Percentiles rank a stretch among this genome's conserved stretches.
Conservation (phyloP, 768 basidiomycete genomes). For the Dentipellis fragilis region DNA sequence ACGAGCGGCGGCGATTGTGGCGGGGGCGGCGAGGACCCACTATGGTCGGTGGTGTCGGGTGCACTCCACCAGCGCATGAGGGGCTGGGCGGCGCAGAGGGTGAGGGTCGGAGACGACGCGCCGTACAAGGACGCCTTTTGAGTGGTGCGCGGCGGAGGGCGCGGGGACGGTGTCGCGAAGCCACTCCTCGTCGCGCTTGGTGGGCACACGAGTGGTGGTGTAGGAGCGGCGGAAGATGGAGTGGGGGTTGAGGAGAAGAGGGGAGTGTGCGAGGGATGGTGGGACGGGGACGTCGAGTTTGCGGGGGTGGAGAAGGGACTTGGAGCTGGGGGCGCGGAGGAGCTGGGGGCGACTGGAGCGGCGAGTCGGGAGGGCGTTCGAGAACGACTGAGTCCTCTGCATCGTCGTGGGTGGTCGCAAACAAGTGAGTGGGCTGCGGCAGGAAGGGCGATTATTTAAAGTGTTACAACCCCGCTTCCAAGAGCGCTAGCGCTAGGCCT, state of each 20-base stretch:
- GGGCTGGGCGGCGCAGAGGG: neutral
- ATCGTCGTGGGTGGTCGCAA: neutral
- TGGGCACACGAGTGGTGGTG: constrained; percentile 27
- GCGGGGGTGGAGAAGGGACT: neutral
- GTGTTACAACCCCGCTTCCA: too few relatives aligned
- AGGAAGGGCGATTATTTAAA: too few relatives aligned
- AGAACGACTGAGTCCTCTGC: neutral
- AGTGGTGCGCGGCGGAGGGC: neutral
- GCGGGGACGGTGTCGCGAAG: constrained; percentile 54
- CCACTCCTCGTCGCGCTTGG: constrained; percentile 48
- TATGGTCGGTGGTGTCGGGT: neutral
- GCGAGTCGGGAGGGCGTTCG: neutral
- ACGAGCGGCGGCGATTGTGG: neutral
- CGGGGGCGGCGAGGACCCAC: neutral
- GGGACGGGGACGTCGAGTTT: constrained; percentile 39
- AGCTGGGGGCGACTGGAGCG: neutral
- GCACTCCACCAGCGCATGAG: neutral
- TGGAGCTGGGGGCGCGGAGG: constrained; percentile 7
- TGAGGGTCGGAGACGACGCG: neutral
- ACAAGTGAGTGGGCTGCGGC: too few relatives aligned
- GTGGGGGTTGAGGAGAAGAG: constrained; percentile 39
- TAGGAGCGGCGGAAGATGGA: constrained; percentile 37
- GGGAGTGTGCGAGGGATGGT: constrained; percentile 46
- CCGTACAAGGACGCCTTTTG: neutral
- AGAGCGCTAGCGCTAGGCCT: too few relatives aligned